These are phyloP conservation scores for Amesomyces nigricolor DNA, from an alignment of 2,329 filamentous ascomycete species.

Conservation along the genomic window DNA sequence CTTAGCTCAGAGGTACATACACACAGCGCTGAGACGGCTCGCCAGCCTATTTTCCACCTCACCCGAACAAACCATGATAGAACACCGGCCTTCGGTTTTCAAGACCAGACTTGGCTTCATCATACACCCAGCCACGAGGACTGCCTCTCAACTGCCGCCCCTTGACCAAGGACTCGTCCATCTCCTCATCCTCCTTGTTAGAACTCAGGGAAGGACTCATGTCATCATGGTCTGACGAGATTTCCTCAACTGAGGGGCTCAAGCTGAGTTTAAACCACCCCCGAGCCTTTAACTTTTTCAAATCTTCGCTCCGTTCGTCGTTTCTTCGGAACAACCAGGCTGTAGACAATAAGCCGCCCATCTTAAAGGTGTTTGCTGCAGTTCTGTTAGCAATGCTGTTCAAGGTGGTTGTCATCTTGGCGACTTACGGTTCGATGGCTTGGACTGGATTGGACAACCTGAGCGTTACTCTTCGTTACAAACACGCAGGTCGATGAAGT, in stretches of 20 bases:
- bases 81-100: slow-evolving; percentile 1
- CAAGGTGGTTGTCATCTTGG: not conserved
- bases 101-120: not conserved
- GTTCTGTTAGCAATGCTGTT: not conserved
- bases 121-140: not conserved
- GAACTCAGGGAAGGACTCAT: not conserved
- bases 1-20: no score
- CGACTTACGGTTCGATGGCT: not conserved
- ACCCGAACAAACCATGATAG: not conserved
- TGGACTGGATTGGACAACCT: no score
- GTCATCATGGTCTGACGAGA: not conserved
- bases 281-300: not conserved
- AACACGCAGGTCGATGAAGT: no score
- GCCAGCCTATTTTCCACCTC: not conserved
- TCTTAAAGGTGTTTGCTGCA: not conserved
- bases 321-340: not conserved
- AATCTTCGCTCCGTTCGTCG: not conserved
- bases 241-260: slow-evolving; percentile 2
- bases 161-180: not conserved
- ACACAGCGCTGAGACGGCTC: no score
- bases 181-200: not conserved
- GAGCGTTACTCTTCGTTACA: no score
- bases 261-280: slow-evolving; percentile 1
- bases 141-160: not conserved
- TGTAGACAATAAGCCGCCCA: slow-evolving; percentile 6